Conservation (phyloP, 352 stramenopile genomes). For the Phytophthora litchii region DNA sequence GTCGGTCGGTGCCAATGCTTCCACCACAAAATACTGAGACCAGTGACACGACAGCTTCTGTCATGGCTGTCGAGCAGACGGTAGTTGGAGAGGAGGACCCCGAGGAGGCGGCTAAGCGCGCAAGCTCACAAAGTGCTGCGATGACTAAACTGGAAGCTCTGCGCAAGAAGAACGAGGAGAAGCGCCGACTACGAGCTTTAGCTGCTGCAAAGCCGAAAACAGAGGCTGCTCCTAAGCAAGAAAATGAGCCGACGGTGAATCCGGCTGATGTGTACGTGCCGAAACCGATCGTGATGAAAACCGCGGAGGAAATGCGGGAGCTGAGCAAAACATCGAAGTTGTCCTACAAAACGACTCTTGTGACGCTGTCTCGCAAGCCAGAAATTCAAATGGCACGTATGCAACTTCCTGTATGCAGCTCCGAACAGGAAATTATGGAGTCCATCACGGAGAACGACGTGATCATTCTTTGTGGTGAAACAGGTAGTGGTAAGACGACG, state of each 20-base stretch:
- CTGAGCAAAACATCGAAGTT: constrained; percentile 55
- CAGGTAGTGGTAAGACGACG: constrained; percentile 98
- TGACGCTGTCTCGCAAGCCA: constrained; percentile 76
- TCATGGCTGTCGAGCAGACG: constrained; percentile 12
- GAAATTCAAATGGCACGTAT: constrained; percentile 92
- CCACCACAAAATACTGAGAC: constrained; percentile 3
- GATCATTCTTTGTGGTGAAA: constrained; percentile 98
- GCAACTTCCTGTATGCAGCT: constrained; percentile 97
- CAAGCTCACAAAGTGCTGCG: constrained; percentile 66
- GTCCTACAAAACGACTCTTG: constrained; percentile 73
- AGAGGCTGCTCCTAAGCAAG: constrained; percentile 4
- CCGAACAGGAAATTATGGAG: constrained; percentile 99
- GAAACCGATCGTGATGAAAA: constrained; percentile 75
- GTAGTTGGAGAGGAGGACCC: constrained; percentile 15
- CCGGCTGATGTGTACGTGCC: constrained; percentile 61
- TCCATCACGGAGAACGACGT: constrained; percentile 95
- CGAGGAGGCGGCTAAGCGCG: constrained; percentile 22
- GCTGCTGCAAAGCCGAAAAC: constrained; percentile 14
- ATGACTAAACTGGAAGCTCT: constrained; percentile 73
- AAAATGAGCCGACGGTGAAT: constrained; percentile 35
- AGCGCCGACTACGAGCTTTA: constrained; percentile 52
- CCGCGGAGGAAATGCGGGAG: constrained; percentile 54
- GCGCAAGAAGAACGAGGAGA: constrained; percentile 82
- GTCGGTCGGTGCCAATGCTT: constrained; percentile 38
- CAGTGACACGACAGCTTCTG: constrained; percentile 7